Conservation (phyloP, 108 stramenopile species). For the Nitzschia sp. region DNA sequence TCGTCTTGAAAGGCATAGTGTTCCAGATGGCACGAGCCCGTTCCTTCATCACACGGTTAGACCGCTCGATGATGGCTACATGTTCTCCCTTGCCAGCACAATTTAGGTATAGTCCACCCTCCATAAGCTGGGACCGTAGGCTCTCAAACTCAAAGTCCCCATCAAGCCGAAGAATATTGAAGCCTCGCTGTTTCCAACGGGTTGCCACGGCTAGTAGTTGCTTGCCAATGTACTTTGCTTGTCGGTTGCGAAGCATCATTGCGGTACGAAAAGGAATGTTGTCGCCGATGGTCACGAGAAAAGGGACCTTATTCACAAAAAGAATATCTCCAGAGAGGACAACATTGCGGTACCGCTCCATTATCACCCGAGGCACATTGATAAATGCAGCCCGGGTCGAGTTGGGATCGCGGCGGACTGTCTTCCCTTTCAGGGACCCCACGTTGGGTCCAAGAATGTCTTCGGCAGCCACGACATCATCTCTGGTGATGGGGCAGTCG, state of each 20-base stretch:
- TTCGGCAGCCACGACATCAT: constrained; percentile 10
- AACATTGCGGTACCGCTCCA: constrained; percentile 16
- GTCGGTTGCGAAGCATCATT: background rate
- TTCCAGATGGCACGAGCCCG: too few relatives aligned
- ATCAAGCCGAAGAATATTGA: constrained; percentile 5
- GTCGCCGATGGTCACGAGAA: constrained; percentile 34
- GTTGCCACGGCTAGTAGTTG: too few relatives aligned
- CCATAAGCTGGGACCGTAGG: too few relatives aligned
- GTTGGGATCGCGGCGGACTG: background rate
- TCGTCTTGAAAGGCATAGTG: constrained; percentile 45
- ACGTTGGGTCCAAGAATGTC: constrained; percentile 30
- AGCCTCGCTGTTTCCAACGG: too few relatives aligned
- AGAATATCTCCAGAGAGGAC: constrained; percentile 40
- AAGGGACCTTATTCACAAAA: constrained; percentile 40
- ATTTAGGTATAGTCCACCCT: too few relatives aligned
- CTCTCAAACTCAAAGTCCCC: too few relatives aligned
- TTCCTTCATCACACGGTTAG: constrained; percentile 41
- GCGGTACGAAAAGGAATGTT: constrained; percentile 36
- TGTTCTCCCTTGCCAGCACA: constrained; percentile 56
- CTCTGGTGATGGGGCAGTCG: constrained; percentile 29
- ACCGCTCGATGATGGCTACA: constrained; percentile 51
- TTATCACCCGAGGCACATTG: constrained; percentile 28
- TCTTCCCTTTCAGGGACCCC: constrained; percentile 32
- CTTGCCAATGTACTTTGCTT: too few relatives aligned
- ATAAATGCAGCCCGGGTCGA: background rate